Evolutionary conservation across 179 eudicot species (phyloP).

Genomic region (Beta macrorhiza): DNA sequence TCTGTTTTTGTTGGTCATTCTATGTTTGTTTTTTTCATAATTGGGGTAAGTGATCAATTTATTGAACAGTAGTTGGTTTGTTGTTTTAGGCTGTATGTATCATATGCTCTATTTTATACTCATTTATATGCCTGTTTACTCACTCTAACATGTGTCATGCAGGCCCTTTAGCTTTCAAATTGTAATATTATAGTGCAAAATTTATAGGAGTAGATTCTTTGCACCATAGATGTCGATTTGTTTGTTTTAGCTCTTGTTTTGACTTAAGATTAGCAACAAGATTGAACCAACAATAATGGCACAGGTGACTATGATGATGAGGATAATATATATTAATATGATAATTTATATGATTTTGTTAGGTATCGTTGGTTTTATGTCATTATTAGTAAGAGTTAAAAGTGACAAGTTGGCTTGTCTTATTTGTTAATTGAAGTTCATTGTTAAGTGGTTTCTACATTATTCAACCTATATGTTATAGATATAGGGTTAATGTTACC

Average conservation of each 20-base stretch:
- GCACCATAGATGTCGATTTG: background rate
- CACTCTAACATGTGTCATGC: background rate
- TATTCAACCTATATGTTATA: background rate
- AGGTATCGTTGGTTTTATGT: conserved; percentile 3
- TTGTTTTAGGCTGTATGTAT: conserved; percentile 9
- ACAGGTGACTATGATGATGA: conserved; percentile 2
- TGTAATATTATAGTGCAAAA: background rate
- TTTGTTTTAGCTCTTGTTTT: conserved; percentile 13
- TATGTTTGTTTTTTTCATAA: background rate
- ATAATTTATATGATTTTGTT: conserved; percentile 6
- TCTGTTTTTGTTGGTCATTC: background rate
- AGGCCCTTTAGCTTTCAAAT: conserved; percentile 2
- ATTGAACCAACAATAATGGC: background rate
- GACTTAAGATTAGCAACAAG: conserved; percentile 16
- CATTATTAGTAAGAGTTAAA: background rate
- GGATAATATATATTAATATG: background rate
- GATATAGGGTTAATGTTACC: conserved; percentile 7
- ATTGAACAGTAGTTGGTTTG: background rate
- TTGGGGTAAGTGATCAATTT: conserved; percentile 10
- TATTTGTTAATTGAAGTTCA: conserved; percentile 1
- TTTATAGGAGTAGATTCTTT: background rate
- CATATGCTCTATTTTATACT: background rate
- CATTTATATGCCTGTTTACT: background rate
- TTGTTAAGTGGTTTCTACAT: background rate
- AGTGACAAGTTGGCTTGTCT: conserved; percentile 20